Evolutionary conservation across 2,329 filamentous ascomycete species (phyloP).

Genomic region (Pyrenochaeta sp.): DNA sequence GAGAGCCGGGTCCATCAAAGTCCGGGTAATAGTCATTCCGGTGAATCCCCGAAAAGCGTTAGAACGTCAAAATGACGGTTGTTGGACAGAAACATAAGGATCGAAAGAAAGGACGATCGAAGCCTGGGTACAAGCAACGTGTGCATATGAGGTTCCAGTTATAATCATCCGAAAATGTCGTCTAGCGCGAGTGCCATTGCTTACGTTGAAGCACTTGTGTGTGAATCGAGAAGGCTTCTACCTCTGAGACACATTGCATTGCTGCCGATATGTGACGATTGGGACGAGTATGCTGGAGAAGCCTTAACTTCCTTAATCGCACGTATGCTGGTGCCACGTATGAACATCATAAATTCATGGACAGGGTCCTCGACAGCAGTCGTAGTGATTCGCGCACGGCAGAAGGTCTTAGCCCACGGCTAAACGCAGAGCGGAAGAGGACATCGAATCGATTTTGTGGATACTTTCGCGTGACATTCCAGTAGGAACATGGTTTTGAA

Average conservation of each 20-base stretch:
- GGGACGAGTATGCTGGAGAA: not conserved
- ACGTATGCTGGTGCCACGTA: not conserved
- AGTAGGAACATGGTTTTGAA: slow-evolving; percentile 1
- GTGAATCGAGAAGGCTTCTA: not conserved
- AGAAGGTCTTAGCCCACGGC: slow-evolving; percentile 2
- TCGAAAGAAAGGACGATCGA: not conserved
- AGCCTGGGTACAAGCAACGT: not conserved
- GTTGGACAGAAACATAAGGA: not conserved
- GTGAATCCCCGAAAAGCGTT: not conserved
- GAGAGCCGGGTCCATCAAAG: not conserved
- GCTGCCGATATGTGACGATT: not conserved
- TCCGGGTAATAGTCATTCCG: not conserved
- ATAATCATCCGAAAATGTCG: not conserved
- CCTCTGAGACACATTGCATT: not conserved
- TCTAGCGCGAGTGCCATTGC: not conserved
- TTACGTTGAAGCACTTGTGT: not conserved
- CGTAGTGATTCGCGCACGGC: not conserved
- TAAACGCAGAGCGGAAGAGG: slow-evolving; percentile 6
- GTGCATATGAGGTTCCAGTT: not conserved
- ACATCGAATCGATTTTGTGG: not conserved
- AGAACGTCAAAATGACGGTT: not conserved
- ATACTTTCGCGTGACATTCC: not conserved
- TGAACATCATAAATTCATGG: not conserved
- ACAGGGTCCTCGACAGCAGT: not conserved
- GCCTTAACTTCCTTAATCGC: not conserved